phyloP scores from a whole-genome alignment of 2,329 filamentous ascomycete species.

The Calonectria pseudoreteaudii region DNA sequence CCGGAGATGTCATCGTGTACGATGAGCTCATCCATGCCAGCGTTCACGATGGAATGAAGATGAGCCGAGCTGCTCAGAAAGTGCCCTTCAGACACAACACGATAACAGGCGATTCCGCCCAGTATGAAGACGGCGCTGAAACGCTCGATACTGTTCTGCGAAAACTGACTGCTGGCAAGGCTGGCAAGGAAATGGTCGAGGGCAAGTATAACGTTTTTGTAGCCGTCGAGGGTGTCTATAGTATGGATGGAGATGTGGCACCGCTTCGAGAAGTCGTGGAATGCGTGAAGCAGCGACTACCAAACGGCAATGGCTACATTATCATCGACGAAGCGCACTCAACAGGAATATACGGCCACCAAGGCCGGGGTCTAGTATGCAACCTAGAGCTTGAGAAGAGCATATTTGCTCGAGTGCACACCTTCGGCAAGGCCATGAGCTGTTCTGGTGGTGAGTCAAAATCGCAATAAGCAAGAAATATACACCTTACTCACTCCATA shows the following conservation, averaged over 20 bases:
- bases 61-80: slow-evolving; percentile 65
- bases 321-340: slow-evolving; percentile 78
- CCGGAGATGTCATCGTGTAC: slow-evolving; percentile 73
- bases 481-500: background rate
- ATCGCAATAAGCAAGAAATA: background rate
- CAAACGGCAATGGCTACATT: slow-evolving; percentile 69
- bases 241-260: slow-evolving; percentile 84
- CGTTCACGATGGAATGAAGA: slow-evolving; percentile 80
- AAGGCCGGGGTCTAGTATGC: slow-evolving; percentile 69
- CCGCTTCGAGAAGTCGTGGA: slow-evolving; percentile 71
- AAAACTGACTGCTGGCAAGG: slow-evolving; percentile 47
- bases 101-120: background rate
- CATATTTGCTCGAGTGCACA: slow-evolving; percentile 70
- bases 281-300: slow-evolving; percentile 66
- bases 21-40: slow-evolving; percentile 84
- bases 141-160: slow-evolving; percentile 45
- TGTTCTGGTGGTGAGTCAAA: slow-evolving; percentile 75
- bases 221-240: slow-evolving; percentile 79
- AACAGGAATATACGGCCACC: slow-evolving; percentile 67
- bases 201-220: slow-evolving; percentile 70
- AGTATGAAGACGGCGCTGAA: background rate
- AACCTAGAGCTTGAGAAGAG: slow-evolving; percentile 65
- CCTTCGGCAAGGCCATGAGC: slow-evolving; percentile 76
- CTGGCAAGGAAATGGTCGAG: slow-evolving; percentile 45
- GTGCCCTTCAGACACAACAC: slow-evolving; percentile 69